Conservation (phyloP, 306 rosid genomes). For the Betula pendula region DNA sequence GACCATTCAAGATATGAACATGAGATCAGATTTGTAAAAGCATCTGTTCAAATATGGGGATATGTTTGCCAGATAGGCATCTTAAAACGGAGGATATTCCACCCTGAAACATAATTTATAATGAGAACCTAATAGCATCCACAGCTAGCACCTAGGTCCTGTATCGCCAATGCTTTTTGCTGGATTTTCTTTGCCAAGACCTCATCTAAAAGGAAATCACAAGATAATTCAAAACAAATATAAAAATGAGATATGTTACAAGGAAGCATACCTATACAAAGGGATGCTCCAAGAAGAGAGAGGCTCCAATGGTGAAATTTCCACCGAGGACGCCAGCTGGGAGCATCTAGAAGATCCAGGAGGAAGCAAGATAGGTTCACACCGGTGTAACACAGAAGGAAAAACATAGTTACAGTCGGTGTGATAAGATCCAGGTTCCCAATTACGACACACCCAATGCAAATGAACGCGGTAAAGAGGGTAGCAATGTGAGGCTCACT, state of each 20-base stretch:
- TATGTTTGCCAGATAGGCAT: not conserved
- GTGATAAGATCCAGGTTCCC: slow-evolving; percentile 99
- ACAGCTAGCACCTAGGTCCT: not conserved
- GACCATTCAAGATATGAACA: not conserved
- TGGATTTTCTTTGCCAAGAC: not conserved
- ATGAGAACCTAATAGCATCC: not conserved
- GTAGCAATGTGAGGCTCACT: slow-evolving; percentile 89
- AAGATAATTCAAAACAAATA: slow-evolving; percentile 1
- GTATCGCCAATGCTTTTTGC: not conserved
- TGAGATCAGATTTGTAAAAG: not conserved
- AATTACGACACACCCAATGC: slow-evolving; percentile 86
- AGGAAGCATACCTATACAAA: slow-evolving; percentile 73
- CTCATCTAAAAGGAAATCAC: not conserved
- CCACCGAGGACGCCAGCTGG: slow-evolving; percentile 99
- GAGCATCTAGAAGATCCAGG: slow-evolving; percentile 98
- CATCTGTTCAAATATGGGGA: not conserved
- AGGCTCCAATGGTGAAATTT: slow-evolving; percentile 98
- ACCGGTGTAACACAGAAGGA: slow-evolving; percentile 91
- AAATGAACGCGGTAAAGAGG: slow-evolving; percentile 84
- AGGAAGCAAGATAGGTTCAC: slow-evolving; percentile 99
- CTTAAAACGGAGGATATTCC: not conserved
- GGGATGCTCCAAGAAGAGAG: slow-evolving; percentile 91
- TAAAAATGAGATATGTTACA: slow-evolving; percentile 6
- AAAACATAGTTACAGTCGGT: slow-evolving; percentile 98
- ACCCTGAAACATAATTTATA: not conserved